phyloP scores from a whole-genome alignment of 1,284 basidiomycete genomes.

The Agaricales sp. region DNA sequence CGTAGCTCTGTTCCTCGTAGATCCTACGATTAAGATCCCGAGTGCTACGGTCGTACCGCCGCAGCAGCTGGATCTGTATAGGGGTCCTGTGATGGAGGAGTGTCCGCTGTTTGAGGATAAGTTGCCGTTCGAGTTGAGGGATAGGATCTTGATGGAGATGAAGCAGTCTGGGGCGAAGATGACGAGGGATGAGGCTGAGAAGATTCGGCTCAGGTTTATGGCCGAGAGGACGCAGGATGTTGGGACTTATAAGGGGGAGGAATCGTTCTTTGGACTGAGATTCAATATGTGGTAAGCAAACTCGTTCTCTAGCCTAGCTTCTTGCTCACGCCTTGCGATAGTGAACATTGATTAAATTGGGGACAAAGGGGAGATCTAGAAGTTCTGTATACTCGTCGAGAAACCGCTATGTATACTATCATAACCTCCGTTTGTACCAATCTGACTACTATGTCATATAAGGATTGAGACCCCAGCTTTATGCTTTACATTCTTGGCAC shows the following conservation, averaged over 20 bases:
- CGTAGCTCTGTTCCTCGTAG: conserved; percentile 22
- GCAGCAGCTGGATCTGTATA: conserved; percentile 10
- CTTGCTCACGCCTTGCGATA: too few relatives aligned
- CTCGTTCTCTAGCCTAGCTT: too few relatives aligned
- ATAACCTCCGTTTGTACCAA: too few relatives aligned
- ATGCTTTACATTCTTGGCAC: too few relatives aligned
- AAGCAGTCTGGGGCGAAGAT: neutral
- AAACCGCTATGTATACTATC: too few relatives aligned
- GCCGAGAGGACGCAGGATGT: neutral
- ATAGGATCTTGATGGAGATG: neutral
- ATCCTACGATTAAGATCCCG: conserved; percentile 13
- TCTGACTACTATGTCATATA: too few relatives aligned
- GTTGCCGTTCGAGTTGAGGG: neutral
- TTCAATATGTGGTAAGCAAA: neutral
- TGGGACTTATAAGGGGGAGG: neutral
- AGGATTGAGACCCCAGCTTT: too few relatives aligned
- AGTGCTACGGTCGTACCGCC: conserved; percentile 13
- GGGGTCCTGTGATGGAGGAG: neutral
- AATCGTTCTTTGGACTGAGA: neutral
- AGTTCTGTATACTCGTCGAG: too few relatives aligned
- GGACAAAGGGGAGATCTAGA: too few relatives aligned
- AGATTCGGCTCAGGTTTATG: neutral
- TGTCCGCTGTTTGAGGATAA: neutral
- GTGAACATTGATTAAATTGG: too few relatives aligned
- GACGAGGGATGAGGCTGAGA: neutral